phyloP scores from a whole-genome alignment of 2,329 filamentous ascomycete genomes.

The Colletotrichum endophyticum region DNA sequence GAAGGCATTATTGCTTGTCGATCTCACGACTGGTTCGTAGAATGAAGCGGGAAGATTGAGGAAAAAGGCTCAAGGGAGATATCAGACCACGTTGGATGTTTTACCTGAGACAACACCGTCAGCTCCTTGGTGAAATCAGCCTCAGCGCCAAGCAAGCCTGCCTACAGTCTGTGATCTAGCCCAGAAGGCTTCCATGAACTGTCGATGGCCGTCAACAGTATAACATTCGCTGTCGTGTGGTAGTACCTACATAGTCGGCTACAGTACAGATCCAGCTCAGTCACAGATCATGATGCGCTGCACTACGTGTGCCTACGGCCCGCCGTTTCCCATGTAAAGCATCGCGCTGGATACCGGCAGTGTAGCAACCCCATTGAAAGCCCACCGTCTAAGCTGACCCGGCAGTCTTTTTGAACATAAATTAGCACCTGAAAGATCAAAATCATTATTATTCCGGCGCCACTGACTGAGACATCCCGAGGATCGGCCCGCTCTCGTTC shows the following conservation, averaged over 20 bases:
- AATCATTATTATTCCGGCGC: slow-evolving; percentile 1
- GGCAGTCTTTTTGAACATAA: not conserved
- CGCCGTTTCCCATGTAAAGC: slow-evolving; percentile 23
- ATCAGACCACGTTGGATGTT: too few species aligned
- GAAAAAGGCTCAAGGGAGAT: too few species aligned
- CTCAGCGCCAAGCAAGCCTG: not conserved
- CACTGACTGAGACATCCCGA: slow-evolving; percentile 21
- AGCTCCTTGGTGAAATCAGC: too few species aligned
- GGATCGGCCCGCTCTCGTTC: slow-evolving; percentile 15
- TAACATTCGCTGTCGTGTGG: not conserved
- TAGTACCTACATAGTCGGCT: not conserved
- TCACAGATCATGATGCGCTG: too few species aligned
- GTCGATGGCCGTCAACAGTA: too few species aligned
- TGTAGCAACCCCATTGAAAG: slow-evolving; percentile 31
- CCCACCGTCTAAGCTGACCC: slow-evolving; percentile 30
- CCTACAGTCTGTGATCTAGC: accelerated
- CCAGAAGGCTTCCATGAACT: accelerated
- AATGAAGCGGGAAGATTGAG: too few species aligned
- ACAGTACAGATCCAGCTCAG: too few species aligned
- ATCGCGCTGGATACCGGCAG: slow-evolving; percentile 31
- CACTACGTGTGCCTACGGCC: too few species aligned
- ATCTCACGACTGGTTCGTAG: too few species aligned
- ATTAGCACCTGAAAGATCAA: not conserved
- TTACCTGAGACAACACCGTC: too few species aligned
- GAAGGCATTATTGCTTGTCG: too few species aligned